Base-by-base conservation (phyloP, 805 yeast species). In the Wickerhamomyces strasburgensis region DNA sequence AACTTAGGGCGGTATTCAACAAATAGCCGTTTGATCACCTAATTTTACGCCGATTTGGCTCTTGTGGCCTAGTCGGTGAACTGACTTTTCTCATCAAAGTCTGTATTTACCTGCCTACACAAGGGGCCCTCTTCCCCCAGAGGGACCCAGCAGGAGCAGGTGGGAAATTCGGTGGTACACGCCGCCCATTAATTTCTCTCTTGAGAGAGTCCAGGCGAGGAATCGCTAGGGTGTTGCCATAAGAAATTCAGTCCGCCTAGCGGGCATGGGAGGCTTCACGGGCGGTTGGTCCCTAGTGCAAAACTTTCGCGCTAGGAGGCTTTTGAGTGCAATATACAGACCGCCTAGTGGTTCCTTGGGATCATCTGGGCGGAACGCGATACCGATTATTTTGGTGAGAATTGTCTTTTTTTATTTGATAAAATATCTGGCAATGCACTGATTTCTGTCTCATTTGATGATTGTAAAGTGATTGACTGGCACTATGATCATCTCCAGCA, bases 81-180 rank as follows among this genome's bases (percentile, higher is more conserved):
- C 25, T 27, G 31, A 26, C 37, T 38, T 40, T 38, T 41, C 49
- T 42, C 47, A 28, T 30, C 45, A 35, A 44, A 49, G 57, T 54
- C 58, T 52, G 57, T 52, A 44, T 46, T 44, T 43, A 55, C 61
- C 61, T 54, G 61, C 42, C 41, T 19, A 47, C 61, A 49, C 36
- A 53, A 47, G 48, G 46, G 33, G 34, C 17, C 6, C 28, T 21
- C 3, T 5, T 2, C 13, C 10, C 24, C 33, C 37, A 23, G 14
- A 14, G 7, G 25, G 11, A 11, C 25, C 11, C 25, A 21, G 11
- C 13, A n/a, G 18, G 18, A 9, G 48, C 58, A 55, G 61, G 79
- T 73, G 79, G 79, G 78, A 73, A 73, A 73, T 73, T 73, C 79
- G 79, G 79, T 73, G 79, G 66, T 68, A 54, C 74, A 46, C 77